phyloP scores from a whole-genome alignment of 495 filamentous ascomycete genomes.

The Acidomyces sp. region DNA sequence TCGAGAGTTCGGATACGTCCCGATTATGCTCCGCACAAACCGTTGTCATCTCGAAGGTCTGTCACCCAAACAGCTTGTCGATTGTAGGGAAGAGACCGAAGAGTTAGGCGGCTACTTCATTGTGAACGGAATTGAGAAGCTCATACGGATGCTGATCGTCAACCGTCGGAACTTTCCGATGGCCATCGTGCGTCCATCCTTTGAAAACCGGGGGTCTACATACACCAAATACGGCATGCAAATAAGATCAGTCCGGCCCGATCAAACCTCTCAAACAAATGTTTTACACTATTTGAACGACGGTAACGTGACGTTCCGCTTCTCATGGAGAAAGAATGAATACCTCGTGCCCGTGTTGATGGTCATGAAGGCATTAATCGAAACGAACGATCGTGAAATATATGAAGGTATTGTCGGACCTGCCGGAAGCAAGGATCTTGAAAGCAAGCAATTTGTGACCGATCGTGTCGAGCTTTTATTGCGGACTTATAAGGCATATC shows the following conservation, averaged over 20 bases:
- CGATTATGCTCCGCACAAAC: constrained; percentile 87
- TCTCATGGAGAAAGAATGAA: constrained; percentile 96
- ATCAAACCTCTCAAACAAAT: constrained; percentile 95
- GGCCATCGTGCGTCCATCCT: constrained; percentile 81
- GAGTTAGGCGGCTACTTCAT: constrained; percentile 91
- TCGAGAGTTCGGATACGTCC: constrained; percentile 74
- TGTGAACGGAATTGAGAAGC: constrained; percentile 90
- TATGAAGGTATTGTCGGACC: constrained; percentile 76
- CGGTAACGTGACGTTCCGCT: constrained; percentile 90
- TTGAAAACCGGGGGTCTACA: constrained; percentile 64
- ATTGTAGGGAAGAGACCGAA: constrained; percentile 82
- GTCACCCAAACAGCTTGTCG: constrained; percentile 66
- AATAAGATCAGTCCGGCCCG: constrained; percentile 79
- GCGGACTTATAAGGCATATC: constrained; percentile 83
- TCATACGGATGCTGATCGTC: constrained; percentile 83
- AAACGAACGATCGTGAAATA: constrained; percentile 93
- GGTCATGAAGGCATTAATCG: constrained; percentile 85
- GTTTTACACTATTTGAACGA: constrained; percentile 90
- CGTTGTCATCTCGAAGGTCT: constrained; percentile 79
- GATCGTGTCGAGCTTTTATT: constrained; percentile 86
- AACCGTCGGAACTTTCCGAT: constrained; percentile 85
- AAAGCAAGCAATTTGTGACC: constrained; percentile 77
- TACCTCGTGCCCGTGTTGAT: constrained; percentile 90
- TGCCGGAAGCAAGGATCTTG: constrained; percentile 55
- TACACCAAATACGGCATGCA: constrained; percentile 86